phyloP scores from a whole-genome alignment of 129 eudicot species.

The Escallonia herrerae region DNA sequence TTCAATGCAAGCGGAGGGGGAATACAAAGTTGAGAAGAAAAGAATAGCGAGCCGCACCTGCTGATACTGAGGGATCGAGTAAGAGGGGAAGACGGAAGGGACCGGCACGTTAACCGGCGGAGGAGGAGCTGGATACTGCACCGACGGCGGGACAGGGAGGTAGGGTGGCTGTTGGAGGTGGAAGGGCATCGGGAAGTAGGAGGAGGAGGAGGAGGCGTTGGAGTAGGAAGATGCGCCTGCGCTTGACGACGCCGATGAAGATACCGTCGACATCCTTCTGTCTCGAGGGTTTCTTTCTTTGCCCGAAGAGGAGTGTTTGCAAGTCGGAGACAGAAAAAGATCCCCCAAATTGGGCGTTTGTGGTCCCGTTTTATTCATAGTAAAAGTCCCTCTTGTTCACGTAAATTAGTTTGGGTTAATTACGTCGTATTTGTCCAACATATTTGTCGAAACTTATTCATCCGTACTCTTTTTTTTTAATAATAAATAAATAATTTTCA shows the following conservation, averaged over 20 bases:
- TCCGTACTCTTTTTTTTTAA: too few species aligned
- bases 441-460: too few species aligned
- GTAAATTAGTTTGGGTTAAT: too few species aligned
- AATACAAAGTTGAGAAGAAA: not conserved
- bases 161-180: constrained; percentile 64
- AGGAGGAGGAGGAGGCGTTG: constrained; percentile 40
- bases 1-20: not conserved
- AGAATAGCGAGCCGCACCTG: constrained; percentile 34
- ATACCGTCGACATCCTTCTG: not conserved
- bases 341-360: too few species aligned
- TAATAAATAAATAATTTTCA: too few species aligned
- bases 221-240: not conserved
- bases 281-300: too few species aligned
- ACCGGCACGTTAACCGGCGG: constrained; percentile 14
- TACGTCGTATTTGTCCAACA: too few species aligned
- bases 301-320: too few species aligned
- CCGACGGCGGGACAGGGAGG: constrained; percentile 41
- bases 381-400: too few species aligned
- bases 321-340: too few species aligned
- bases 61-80: constrained; percentile 66
- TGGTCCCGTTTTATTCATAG: too few species aligned
- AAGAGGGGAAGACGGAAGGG: constrained; percentile 46
- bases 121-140: constrained; percentile 29
- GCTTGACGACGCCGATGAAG: constrained; percentile 29
- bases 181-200: constrained; percentile 81